Evolutionary conservation across 129 eudicot genomes (phyloP).

Genomic region (Chrysanthemum seticuspe): DNA sequence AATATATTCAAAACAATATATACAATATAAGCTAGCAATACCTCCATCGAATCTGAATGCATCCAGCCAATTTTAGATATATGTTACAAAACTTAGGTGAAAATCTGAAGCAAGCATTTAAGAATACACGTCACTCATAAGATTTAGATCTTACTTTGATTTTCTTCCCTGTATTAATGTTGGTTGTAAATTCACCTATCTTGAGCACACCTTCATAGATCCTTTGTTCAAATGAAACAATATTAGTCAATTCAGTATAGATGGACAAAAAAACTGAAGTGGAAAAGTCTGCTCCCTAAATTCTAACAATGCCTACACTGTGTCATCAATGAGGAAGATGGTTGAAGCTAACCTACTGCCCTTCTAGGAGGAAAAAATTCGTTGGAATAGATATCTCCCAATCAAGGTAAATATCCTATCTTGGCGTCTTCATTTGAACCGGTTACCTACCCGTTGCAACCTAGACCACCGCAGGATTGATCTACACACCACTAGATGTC

Average conservation of each 20-base stretch:
- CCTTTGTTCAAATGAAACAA: constrained; percentile 43
- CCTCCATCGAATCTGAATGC: constrained; percentile 99
- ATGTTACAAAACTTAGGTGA: constrained; percentile 35
- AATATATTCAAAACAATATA: not conserved
- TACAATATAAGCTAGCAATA: constrained; percentile 22
- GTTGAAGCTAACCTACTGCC: too few relatives aligned
- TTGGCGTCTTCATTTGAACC: too few relatives aligned
- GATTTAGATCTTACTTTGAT: constrained; percentile 57
- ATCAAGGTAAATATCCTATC: too few relatives aligned
- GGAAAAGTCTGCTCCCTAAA: not conserved
- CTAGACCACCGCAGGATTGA: too few relatives aligned
- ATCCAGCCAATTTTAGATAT: constrained; percentile 92
- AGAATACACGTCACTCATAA: not conserved
- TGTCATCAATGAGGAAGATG: too few relatives aligned
- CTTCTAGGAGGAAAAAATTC: too few relatives aligned
- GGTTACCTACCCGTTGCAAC: too few relatives aligned
- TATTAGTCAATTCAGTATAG: constrained; percentile 10
- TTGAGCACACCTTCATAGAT: constrained; percentile 86
- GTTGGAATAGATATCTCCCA: too few relatives aligned
- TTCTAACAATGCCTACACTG: too few relatives aligned
- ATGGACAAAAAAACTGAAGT: constrained; percentile 7
- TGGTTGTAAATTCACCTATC: constrained; percentile 86
- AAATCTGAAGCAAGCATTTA: too few relatives aligned
- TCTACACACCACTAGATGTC: too few relatives aligned
- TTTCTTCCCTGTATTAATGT: constrained; percentile 88